Evolutionary conservation across 2,329 filamentous ascomycete genomes (phyloP).

Genomic region (Claviceps spartinae): DNA sequence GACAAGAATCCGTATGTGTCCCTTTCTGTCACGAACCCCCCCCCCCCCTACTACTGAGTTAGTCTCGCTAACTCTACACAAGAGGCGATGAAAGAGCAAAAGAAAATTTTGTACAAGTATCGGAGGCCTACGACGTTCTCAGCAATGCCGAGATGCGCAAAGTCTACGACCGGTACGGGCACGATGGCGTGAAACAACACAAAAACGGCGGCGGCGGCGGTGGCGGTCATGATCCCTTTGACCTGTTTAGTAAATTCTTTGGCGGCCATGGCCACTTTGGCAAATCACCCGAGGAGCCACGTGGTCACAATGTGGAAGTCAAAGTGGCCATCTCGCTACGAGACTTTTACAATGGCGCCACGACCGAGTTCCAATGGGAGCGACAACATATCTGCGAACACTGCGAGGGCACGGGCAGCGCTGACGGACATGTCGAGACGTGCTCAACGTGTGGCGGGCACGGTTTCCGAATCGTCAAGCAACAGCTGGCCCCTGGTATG

Average conservation of each 20-base stretch:
- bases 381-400: constrained; percentile 91
- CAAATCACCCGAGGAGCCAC: constrained; percentile 56
- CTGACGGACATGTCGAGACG: constrained; percentile 69
- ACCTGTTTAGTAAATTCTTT: constrained; percentile 94
- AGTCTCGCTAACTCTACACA: constrained; percentile 1
- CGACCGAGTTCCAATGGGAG: constrained; percentile 79
- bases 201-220: constrained; percentile 44
- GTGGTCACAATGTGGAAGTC: constrained; percentile 82
- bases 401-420: constrained; percentile 75
- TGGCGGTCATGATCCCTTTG: constrained; percentile 74
- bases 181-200: constrained; percentile 79
- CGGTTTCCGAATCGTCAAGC: constrained; percentile 75
- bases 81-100: constrained; percentile 69
- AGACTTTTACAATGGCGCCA: constrained; percentile 85
- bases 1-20: constrained; percentile 85
- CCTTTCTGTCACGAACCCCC: neutral
- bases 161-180: constrained; percentile 88
- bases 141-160: constrained; percentile 65
- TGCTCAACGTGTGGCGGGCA: constrained; percentile 68
- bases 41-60: neutral
- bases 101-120: constrained; percentile 84
- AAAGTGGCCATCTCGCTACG: constrained; percentile 64
- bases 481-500: constrained; percentile 92
- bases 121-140: constrained; percentile 90
- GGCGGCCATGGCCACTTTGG: constrained; percentile 80